These are phyloP conservation scores for Isabelozyma rhagii DNA, from an alignment of 805 yeast genomes.

Conservation along the genomic window DNA sequence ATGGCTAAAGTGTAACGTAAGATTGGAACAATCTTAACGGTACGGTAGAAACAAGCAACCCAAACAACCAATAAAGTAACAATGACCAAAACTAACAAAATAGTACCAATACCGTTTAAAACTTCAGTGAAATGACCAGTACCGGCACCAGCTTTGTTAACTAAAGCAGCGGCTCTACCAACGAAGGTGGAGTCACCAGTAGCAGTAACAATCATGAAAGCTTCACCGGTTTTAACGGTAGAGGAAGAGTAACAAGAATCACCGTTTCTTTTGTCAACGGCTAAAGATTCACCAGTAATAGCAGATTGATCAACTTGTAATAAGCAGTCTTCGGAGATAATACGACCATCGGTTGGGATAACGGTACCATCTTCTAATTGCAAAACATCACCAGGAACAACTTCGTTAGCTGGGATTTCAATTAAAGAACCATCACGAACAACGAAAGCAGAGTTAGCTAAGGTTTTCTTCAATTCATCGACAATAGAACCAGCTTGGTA, in stretches of 20 bases:
- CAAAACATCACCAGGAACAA: slow-evolving; percentile 93
- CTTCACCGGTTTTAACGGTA: slow-evolving; percentile 94
- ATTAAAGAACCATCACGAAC: slow-evolving; percentile 76
- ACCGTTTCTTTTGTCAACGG: slow-evolving; percentile 88
- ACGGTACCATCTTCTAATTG: slow-evolving; percentile 92
- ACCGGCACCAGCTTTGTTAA: slow-evolving; percentile 90
- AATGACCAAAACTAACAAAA: slow-evolving; percentile 83
- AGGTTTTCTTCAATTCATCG: slow-evolving; percentile 91
- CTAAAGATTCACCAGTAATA: slow-evolving; percentile 95
- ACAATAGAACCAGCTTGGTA: slow-evolving; percentile 98
- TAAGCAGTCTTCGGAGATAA: slow-evolving; percentile 80
- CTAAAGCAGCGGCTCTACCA: slow-evolving; percentile 97
- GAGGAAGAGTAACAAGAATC: slow-evolving; percentile 89
- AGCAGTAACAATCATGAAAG: slow-evolving; percentile 88
- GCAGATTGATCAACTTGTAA: slow-evolving; percentile 95
- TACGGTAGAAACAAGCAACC: slow-evolving; percentile 93
- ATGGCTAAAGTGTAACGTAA: slow-evolving; percentile 91
- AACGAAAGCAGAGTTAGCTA: slow-evolving; percentile 85
- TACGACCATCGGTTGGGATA: slow-evolving; percentile 90
- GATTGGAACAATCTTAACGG: slow-evolving; percentile 80
- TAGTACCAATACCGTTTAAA: slow-evolving; percentile 95
- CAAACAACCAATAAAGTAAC: slow-evolving; percentile 84
- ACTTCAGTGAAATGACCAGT: slow-evolving; percentile 97
- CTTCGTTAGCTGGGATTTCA: slow-evolving; percentile 78
- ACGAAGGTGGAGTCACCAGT: slow-evolving; percentile 95